A percentile compares a stretch with the other conserved stretches of the same genome.
These are phyloP conservation scores for Botrytis deweyae DNA, from an alignment of 2,329 filamentous ascomycete genomes.

Conservation along the genomic window DNA sequence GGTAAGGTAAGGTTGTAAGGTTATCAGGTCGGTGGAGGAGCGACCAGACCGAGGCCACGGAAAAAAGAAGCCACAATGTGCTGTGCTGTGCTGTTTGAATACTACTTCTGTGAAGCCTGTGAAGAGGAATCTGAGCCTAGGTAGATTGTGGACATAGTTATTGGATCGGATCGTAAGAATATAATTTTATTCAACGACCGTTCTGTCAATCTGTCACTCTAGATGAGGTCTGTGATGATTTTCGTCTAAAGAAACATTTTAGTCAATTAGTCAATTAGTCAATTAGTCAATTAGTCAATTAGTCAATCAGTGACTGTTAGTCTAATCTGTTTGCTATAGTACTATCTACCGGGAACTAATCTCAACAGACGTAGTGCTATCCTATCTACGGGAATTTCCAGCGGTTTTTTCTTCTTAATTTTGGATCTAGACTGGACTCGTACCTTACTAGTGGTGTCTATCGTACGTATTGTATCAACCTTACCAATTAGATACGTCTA, in stretches of 20 bases:
- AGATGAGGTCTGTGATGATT: slow-evolving; percentile 14
- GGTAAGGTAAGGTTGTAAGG: slow-evolving; percentile 6
- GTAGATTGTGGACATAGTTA: background rate
- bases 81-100: background rate
- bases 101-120: background rate
- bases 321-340: background rate
- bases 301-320: background rate
- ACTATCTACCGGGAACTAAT: slow-evolving; percentile 11
- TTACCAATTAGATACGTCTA: background rate
- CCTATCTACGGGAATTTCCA: background rate
- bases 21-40: background rate
- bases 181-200: background rate
- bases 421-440: background rate
- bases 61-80: slow-evolving; percentile 14
- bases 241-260: slow-evolving; percentile 8
- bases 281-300: background rate
- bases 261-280: background rate
- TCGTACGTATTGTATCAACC: background rate
- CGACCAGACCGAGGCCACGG: slow-evolving; percentile 12
- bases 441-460: background rate
- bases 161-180: background rate
- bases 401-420: background rate
- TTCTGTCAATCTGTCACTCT: slow-evolving; percentile 12
- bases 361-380: background rate
- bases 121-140: background rate